These are phyloP conservation scores for Flaveria sonorensis DNA, from an alignment of 129 eudicot species.

Conservation along the genomic window DNA sequence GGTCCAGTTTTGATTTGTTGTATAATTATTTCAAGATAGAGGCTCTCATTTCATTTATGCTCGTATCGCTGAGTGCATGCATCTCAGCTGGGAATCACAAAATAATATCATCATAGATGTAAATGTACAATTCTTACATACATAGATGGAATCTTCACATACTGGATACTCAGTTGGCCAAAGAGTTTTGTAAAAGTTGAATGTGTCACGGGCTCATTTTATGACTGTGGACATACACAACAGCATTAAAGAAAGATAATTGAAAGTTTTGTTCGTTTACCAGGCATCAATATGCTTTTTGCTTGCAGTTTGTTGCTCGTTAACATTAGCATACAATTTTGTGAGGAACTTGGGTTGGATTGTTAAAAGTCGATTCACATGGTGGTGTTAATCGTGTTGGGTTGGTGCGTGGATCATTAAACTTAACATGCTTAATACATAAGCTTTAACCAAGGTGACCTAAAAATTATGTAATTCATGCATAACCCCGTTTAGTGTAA, in stretches of 20 bases:
- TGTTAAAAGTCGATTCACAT: too few relatives aligned
- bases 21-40: constrained; percentile 21
- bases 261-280: not conserved
- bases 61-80: not conserved
- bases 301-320: not conserved
- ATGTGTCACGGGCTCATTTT: not conserved
- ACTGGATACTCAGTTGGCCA: not conserved
- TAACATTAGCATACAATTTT: too few relatives aligned
- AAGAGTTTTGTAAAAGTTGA: not conserved
- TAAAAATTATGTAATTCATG: too few relatives aligned
- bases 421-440: too few relatives aligned
- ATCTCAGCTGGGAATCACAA: not conserved
- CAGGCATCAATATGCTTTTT: not conserved
- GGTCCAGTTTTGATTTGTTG: constrained; percentile 33
- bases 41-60: constrained; percentile 27
- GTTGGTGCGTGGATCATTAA: too few relatives aligned
- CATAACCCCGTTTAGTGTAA: too few relatives aligned
- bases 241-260: not conserved
- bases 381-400: too few relatives aligned
- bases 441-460: too few relatives aligned
- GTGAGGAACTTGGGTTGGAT: too few relatives aligned
- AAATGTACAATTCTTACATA: constrained; percentile 26
- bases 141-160: constrained; percentile 9
- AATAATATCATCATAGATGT: constrained; percentile 39
- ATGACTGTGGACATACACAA: not conserved